Conservation (phyloP, 331 rosid species). For the Saraca asoca region DNA sequence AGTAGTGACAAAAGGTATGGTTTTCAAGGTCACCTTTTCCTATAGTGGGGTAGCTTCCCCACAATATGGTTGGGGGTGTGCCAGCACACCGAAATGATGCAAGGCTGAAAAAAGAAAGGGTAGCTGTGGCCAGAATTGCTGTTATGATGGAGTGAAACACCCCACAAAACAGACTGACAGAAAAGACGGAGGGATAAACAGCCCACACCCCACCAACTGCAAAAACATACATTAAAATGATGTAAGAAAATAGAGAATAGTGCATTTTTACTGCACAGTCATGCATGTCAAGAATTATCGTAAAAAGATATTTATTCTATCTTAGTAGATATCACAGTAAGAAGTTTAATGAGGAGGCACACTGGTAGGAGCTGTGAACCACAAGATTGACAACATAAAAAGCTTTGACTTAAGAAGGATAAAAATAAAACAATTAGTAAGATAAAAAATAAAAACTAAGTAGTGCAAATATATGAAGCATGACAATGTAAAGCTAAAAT, state of each 20-base stretch:
- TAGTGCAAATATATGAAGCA: background rate
- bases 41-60: conserved; percentile 92
- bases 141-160: conserved; percentile 64
- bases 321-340: conserved; percentile 13
- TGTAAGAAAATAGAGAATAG: conserved; percentile 24
- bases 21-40: conserved; percentile 82
- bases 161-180: conserved; percentile 63
- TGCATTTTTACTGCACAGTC: background rate
- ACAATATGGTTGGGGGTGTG: conserved; percentile 60
- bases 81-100: conserved; percentile 86
- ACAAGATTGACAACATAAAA: conserved; percentile 4
- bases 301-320: background rate
- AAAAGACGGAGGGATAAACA: conserved; percentile 62
- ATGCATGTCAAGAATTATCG: background rate
- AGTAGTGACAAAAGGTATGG: conserved; percentile 74
- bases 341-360: conserved; percentile 21
- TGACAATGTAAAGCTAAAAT: too few relatives aligned
- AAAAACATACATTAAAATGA: conserved; percentile 20
- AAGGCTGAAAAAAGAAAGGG: conserved; percentile 65
- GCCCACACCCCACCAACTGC: conserved; percentile 99
- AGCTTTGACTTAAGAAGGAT: background rate
- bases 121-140: conserved; percentile 59
- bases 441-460: background rate
- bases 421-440: background rate
- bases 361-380: conserved; percentile 7